Evolutionary conservation across 2,329 filamentous ascomycete species (phyloP), one percentile per base, ranked within the genome.

Genomic region (Alternaria novae-zelandiae): DNA sequence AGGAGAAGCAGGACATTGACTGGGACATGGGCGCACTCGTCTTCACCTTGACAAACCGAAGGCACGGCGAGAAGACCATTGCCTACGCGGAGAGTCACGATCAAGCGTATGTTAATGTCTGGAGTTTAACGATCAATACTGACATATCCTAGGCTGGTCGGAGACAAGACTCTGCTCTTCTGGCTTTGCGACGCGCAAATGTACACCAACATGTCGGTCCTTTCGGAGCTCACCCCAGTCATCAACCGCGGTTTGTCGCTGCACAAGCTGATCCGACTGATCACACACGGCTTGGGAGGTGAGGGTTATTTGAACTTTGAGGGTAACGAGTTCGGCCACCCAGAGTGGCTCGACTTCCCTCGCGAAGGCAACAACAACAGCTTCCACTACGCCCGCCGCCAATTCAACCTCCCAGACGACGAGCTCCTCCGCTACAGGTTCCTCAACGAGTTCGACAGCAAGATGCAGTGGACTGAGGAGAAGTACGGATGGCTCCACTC

Each of bases 281-380:
- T 99, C 67, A 98, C 96, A 1, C 95, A 99, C 78, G 88, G 86
- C 45, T 87, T 99, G 15, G 96, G 96, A 63, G 96, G 96, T 59
- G 96, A 99, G 81, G 96, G 95, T 43, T 99, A 97, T 77, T 91
- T 99, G 57, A 99, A 98, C 83, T 99, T 99, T 73, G 94, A 97
- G 82, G 96, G 96, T 65, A 99, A 99, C 81, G 96, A 99, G 81
- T 99, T 99, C 76, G 96, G 96, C 1, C 96, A 99, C 78, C 96
- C 96, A 0, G 96, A 99, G 81, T 99, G 96, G 96, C 91, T 99
- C 43, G 96, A 99, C 80, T 99, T 99, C 81, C 96, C 96, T 5
- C 92, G 96, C 55, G 93, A 90, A 74, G 96, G 96, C 63, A 97
- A 97, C 82, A 83, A 90, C 75, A 97, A 97, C 82, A 96, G 92